Percentiles rank a stretch among this genome's conserved stretches.
Conservation (phyloP, 2,329 filamentous ascomycete species). For the Aspergillus novofumigatus region DNA sequence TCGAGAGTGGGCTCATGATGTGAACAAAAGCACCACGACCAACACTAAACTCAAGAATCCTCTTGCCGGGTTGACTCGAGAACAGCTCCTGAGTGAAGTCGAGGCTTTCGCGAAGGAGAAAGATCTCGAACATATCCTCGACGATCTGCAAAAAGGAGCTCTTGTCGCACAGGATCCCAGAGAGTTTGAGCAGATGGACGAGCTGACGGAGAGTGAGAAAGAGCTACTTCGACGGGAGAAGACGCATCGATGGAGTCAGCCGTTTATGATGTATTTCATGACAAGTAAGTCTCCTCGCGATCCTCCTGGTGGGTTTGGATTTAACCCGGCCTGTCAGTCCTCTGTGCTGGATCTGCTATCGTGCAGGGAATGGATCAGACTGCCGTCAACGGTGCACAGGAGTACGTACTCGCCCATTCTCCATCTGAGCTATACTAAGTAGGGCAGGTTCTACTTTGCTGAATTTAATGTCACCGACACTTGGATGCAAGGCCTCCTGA, state of each 20-base stretch:
- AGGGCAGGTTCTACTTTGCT: constrained; percentile 21
- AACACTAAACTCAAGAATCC: constrained; percentile 21
- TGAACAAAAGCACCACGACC: not conserved
- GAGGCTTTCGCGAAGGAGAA: constrained; percentile 49
- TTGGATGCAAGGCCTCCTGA: constrained; percentile 34
- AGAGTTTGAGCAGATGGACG: constrained; percentile 58
- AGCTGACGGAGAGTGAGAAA: constrained; percentile 19
- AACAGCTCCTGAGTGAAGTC: constrained; percentile 26
- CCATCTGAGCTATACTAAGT: not conserved
- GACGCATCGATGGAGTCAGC: constrained; percentile 10
- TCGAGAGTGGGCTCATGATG: constrained; percentile 9
- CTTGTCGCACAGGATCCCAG: constrained; percentile 68
- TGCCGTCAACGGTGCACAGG: constrained; percentile 46
- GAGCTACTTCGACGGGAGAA: constrained; percentile 7
- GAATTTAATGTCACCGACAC: constrained; percentile 12
- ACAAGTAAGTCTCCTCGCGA: not conserved
- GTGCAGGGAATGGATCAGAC: constrained; percentile 54
- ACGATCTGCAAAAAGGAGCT: constrained; percentile 49
- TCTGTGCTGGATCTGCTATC: constrained; percentile 38
- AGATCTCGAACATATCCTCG: constrained; percentile 55
- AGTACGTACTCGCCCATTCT: not conserved
- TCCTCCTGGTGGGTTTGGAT: no score
- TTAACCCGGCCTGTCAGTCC: constrained; percentile 2
- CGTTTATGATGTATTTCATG: constrained; percentile 15
- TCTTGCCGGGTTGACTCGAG: constrained; percentile 22